These are phyloP conservation scores for Leishmania martiniquensis DNA, from an alignment of 208 protist genomes.

Conservation along the genomic window DNA sequence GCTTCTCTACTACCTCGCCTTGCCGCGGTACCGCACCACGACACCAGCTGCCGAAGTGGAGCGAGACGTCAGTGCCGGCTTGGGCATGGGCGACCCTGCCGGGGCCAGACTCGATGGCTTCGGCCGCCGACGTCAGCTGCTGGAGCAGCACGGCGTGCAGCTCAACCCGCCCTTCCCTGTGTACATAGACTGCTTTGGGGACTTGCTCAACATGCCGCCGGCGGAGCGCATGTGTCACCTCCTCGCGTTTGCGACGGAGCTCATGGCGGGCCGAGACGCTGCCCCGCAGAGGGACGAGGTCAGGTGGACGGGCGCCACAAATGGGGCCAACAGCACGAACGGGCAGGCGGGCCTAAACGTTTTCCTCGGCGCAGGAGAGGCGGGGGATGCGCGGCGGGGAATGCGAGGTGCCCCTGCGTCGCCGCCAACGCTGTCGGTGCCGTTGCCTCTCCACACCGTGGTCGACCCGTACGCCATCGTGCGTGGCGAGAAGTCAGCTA, in stretches of 20 bases:
- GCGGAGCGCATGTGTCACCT: constrained; percentile 77
- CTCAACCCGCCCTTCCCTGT: constrained; percentile 84
- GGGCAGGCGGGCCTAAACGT: background rate
- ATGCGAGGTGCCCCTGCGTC: background rate
- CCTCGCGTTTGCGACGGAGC: constrained; percentile 85
- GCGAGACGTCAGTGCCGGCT: background rate
- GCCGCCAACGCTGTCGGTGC: constrained; percentile 32
- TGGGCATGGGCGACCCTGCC: constrained; percentile 4
- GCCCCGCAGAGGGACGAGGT: constrained; percentile 30
- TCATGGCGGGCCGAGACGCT: constrained; percentile 51
- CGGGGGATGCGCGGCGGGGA: constrained; percentile 1
- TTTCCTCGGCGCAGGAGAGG: background rate
- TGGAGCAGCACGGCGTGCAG: constrained; percentile 82
- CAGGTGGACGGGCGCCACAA: constrained; percentile 13
- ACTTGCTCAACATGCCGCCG: constrained; percentile 63
- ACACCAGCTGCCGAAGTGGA: constrained; percentile 18
- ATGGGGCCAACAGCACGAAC: background rate
- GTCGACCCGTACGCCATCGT: constrained; percentile 79
- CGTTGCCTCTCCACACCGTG: constrained; percentile 71
- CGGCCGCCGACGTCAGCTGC: constrained; percentile 66
- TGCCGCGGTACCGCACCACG: constrained; percentile 75
- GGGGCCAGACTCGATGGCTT: constrained; percentile 15
- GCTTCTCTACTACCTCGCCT: constrained; percentile 86
- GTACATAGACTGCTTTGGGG: constrained; percentile 87
- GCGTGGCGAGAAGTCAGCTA: constrained; percentile 58